These are phyloP conservation scores for Russula brevipes DNA, from an alignment of 768 basidiomycete genomes.

Conservation along the genomic window DNA sequence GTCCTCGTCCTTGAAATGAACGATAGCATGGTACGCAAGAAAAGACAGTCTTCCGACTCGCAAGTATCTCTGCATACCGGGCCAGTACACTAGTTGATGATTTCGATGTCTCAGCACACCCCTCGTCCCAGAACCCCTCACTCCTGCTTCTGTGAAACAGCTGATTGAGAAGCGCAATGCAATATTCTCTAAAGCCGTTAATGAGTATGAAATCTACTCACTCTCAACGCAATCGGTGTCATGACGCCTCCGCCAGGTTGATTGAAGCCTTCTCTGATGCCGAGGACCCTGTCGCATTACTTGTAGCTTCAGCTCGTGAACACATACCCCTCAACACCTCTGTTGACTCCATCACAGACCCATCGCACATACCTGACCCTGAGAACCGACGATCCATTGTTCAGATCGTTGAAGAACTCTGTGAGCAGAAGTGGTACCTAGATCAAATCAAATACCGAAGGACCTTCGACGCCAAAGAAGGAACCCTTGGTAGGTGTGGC, in stretches of 20 bases:
- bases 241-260: slow-evolving; percentile 41
- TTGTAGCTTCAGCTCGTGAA: slow-evolving; percentile 62
- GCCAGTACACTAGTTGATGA: neutral
- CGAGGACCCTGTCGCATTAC: slow-evolving; percentile 58
- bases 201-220: slow-evolving; percentile 42
- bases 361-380: slow-evolving; percentile 34
- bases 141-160: slow-evolving; percentile 17
- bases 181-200: slow-evolving; percentile 39
- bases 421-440: slow-evolving; percentile 57
- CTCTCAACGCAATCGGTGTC: slow-evolving; percentile 20
- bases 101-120: slow-evolving; percentile 4
- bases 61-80: slow-evolving; percentile 5
- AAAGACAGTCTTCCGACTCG: neutral
- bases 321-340: slow-evolving; percentile 66
- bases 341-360: slow-evolving; percentile 12
- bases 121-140: slow-evolving; percentile 15
- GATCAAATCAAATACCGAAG: slow-evolving; percentile 61
- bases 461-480: slow-evolving; percentile 48
- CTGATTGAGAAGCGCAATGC: slow-evolving; percentile 24
- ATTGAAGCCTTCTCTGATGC: slow-evolving; percentile 45
- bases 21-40: slow-evolving; percentile 33
- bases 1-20: slow-evolving; percentile 50
- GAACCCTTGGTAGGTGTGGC: slow-evolving; percentile 44
- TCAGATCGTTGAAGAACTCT: slow-evolving; percentile 53
- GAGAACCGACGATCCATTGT: slow-evolving; percentile 54